These are phyloP conservation scores for Aspergillus brasiliensis DNA, from an alignment of 2,329 filamentous ascomycete species.

Conservation along the genomic window DNA sequence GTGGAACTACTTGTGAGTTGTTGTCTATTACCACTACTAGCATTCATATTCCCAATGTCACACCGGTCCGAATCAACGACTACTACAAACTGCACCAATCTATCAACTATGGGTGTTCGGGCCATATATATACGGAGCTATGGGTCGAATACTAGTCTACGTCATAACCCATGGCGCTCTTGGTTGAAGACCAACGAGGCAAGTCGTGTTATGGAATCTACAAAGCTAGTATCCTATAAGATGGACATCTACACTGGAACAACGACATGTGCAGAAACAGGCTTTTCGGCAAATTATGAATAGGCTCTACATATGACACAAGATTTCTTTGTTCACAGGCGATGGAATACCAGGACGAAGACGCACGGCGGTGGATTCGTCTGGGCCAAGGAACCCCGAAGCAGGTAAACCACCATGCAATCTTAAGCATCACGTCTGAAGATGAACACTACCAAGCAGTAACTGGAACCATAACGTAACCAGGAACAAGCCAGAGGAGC, in stretches of 20 bases:
- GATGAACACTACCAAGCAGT: conserved; percentile 13
- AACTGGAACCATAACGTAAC: conserved; percentile 10
- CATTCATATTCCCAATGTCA: too few relatives aligned
- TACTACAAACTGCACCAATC: too few relatives aligned
- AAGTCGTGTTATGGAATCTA: neutral
- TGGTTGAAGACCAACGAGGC: too few relatives aligned
- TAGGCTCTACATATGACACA: conserved; percentile 8
- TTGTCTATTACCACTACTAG: too few relatives aligned
- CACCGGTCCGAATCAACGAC: too few relatives aligned
- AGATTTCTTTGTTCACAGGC: conserved; percentile 12
- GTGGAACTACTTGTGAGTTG: too few relatives aligned
- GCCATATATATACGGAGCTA: too few relatives aligned
- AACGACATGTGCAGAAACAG: too few relatives aligned
- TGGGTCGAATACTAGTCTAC: too few relatives aligned
- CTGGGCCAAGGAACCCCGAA: conserved; percentile 1
- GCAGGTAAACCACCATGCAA: conserved; percentile 13
- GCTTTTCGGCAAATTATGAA: neutral
- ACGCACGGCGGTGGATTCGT: neutral
- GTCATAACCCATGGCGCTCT: too few relatives aligned
- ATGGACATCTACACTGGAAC: neutral
- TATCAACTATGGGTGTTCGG: too few relatives aligned
- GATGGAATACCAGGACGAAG: neutral
- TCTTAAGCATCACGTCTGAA: conserved; percentile 7
- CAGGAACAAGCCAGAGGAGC: conserved; percentile 4
- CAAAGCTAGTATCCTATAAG: neutral